phyloP scores from a whole-genome alignment of 2,329 filamentous ascomycete species.

The Didymella glomerata region DNA sequence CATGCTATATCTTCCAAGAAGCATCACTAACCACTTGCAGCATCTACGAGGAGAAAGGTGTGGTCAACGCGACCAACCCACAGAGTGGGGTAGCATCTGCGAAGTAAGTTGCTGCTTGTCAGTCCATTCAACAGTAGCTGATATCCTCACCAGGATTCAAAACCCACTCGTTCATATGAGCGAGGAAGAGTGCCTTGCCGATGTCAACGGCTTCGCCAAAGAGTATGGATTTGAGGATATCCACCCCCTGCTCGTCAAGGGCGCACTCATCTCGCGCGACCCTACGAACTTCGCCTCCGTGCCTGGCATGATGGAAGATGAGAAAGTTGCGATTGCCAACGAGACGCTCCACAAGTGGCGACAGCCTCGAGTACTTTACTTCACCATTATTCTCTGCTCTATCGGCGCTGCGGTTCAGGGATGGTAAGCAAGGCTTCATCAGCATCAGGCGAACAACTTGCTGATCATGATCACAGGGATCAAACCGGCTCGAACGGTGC shows the following conservation, averaged over 20 bases:
- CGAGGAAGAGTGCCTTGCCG: constrained; percentile 55
- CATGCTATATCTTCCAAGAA: not conserved
- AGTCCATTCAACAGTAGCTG: not conserved
- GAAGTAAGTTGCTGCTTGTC: constrained; percentile 13
- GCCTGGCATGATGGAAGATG: constrained; percentile 28
- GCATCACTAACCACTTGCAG: constrained; percentile 14
- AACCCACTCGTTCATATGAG: constrained; percentile 33
- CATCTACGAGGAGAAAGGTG: constrained; percentile 20
- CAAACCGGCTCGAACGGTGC: constrained; percentile 64
- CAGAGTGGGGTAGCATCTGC: constrained; percentile 14
- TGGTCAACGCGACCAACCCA: constrained; percentile 13
- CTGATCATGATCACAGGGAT: constrained; percentile 15
- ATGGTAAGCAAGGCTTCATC: constrained; percentile 59
- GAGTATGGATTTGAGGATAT: constrained; percentile 57
- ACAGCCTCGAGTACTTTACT: constrained; percentile 64
- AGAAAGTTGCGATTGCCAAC: constrained; percentile 29
- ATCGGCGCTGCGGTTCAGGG: constrained; percentile 71
- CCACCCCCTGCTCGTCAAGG: constrained; percentile 57
- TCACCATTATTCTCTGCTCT: constrained; percentile 72
- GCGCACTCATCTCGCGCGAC: constrained; percentile 58
- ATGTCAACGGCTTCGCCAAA: constrained; percentile 62
- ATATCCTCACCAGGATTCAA: constrained; percentile 22
- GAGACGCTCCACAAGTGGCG: constrained; percentile 65
- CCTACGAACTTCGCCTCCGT: constrained; percentile 27
- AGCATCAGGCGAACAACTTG: not conserved